A percentile compares a stretch with the other conserved stretches of the same genome.
Evolutionary conservation across 192 early-diverging fungal species (phyloP).

Genomic region (Gaertneriomyces sp.): DNA sequence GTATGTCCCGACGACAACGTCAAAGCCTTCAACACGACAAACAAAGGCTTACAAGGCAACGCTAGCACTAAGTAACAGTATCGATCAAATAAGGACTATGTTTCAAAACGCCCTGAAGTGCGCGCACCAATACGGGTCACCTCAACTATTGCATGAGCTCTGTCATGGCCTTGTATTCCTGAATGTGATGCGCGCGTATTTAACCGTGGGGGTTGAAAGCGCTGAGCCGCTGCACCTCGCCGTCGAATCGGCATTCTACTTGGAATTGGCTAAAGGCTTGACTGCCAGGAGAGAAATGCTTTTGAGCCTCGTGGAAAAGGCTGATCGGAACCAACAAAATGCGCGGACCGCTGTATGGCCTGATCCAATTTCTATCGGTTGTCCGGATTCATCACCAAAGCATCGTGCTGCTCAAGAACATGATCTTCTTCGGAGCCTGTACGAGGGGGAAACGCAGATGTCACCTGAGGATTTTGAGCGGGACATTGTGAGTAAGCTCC

Average conservation of each 20-base stretch:
- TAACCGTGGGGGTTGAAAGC: slow-evolving; percentile 20
- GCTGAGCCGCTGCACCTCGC: slow-evolving; percentile 27
- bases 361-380: neutral
- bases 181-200: slow-evolving; percentile 37
- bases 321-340: too few relatives aligned
- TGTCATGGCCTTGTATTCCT: slow-evolving; percentile 31
- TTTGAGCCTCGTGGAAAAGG: neutral
- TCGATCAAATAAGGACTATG: slow-evolving; percentile 23
- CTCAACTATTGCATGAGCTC: slow-evolving; percentile 37
- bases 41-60: slow-evolving; percentile 19
- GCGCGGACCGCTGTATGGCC: too few relatives aligned
- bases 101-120: slow-evolving; percentile 42
- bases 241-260: slow-evolving; percentile 38
- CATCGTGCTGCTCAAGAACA: neutral
- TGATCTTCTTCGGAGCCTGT: neutral
- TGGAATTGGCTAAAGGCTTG: slow-evolving; percentile 63
- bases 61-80: slow-evolving; percentile 16
- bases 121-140: slow-evolving; percentile 30
- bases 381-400: neutral
- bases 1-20: slow-evolving; percentile 23
- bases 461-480: slow-evolving; percentile 30
- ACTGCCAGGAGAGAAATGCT: slow-evolving; percentile 62
- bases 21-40: neutral
- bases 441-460: slow-evolving; percentile 28
- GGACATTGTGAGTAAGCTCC: slow-evolving; percentile 45